phyloP scores from a whole-genome alignment of 768 basidiomycete genomes.

The Lanmaoa rubissima region DNA sequence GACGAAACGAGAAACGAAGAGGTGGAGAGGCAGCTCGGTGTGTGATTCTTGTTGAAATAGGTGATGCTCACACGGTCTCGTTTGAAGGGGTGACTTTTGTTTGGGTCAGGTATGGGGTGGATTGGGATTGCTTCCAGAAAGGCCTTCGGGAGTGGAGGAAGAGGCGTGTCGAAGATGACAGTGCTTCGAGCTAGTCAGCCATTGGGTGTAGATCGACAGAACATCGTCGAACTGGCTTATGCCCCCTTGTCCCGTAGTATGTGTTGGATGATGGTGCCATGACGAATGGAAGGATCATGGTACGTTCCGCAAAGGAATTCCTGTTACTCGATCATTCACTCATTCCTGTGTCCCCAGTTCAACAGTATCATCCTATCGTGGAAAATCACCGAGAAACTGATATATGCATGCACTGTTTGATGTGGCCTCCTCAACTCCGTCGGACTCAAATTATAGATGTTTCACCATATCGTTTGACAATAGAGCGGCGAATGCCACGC shows the following conservation, averaged over 20 bases:
- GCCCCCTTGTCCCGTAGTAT: neutral
- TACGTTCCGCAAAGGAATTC: slow-evolving; percentile 4
- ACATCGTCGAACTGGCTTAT: neutral
- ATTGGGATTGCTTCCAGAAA: slow-evolving; percentile 59
- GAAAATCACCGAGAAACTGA: slow-evolving; percentile 2
- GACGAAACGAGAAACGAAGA: slow-evolving; percentile 61
- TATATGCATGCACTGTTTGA: neutral
- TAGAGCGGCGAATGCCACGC: slow-evolving; percentile 5
- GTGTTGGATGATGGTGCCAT: neutral
- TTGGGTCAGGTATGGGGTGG: slow-evolving; percentile 63
- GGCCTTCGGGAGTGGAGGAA: slow-evolving; percentile 73
- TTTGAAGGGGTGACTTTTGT: slow-evolving; percentile 74
- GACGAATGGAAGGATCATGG: neutral
- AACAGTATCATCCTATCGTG: slow-evolving; percentile 7
- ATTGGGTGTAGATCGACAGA: neutral
- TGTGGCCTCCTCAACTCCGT: neutral
- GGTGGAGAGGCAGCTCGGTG: slow-evolving; percentile 50
- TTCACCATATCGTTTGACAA: slow-evolving; percentile 2
- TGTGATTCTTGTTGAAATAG: neutral
- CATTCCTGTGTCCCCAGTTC: neutral
- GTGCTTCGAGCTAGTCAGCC: slow-evolving; percentile 6
- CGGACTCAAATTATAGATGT: neutral
- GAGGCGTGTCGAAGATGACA: slow-evolving; percentile 32
- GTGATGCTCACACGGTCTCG: neutral
- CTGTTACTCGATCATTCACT: neutral